phyloP scores from a whole-genome alignment of 1,284 basidiomycete species.

The Cutaneotrichosporon arboriforme region DNA sequence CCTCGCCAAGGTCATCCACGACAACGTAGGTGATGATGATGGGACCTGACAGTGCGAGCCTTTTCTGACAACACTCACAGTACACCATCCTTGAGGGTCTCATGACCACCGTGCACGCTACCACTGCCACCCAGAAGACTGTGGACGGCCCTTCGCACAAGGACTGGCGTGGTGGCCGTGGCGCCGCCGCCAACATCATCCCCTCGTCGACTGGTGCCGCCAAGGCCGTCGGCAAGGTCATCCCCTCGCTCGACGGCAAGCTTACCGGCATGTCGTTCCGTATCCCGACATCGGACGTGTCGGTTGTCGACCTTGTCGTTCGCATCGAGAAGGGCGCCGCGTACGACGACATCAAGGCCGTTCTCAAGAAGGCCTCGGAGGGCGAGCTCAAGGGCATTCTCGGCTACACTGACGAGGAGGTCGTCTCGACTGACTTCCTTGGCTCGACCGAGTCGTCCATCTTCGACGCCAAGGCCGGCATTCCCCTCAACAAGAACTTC shows the following conservation, averaged over 20 bases:
- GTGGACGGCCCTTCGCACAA: constrained; percentile 91
- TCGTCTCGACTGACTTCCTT: constrained; percentile 93
- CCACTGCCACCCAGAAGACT: constrained; percentile 98
- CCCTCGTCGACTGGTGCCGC: constrained; percentile 98
- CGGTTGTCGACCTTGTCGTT: constrained; percentile 95
- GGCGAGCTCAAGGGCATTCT: constrained; percentile 72
- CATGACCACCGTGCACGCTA: constrained; percentile 98
- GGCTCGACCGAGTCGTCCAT: constrained; percentile 73
- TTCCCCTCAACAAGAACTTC: constrained; percentile 86
- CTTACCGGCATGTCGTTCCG: constrained; percentile 94
- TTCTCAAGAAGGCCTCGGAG: constrained; percentile 75
- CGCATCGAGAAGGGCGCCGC: constrained; percentile 79
- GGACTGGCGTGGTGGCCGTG: constrained; percentile 80
- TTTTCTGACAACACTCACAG: too few species aligned
- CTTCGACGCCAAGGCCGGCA: constrained; percentile 90
- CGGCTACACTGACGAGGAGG: constrained; percentile 87
- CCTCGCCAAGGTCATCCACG: constrained; percentile 95
- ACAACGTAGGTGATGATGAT: constrained; percentile 52
- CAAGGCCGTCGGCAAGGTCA: constrained; percentile 99
- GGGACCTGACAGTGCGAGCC: not conserved
- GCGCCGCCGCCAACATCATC: constrained; percentile 97
- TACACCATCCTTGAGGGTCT: constrained; percentile 91
- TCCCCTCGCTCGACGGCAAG: constrained; percentile 94
- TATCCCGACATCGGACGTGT: constrained; percentile 93
- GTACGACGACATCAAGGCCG: constrained; percentile 89